phyloP scores from a whole-genome alignment of 192 early-diverging fungal genomes.

The Podila verticillata region DNA sequence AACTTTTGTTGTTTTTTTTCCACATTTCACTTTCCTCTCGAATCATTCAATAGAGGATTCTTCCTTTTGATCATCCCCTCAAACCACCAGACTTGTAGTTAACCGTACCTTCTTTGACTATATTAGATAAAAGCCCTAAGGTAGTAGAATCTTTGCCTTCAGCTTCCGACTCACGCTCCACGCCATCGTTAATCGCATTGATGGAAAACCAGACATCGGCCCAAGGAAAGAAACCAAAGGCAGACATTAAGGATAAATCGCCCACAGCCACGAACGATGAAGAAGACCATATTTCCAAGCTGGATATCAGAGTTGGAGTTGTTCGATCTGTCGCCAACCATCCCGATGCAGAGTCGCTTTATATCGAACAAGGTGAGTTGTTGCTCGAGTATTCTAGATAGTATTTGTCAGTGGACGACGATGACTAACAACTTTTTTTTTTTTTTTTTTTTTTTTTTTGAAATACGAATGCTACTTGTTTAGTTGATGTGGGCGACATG shows the following conservation, averaged over 20 bases:
- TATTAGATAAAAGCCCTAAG: background rate
- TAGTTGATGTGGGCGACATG: constrained; percentile 65
- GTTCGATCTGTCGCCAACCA: constrained; percentile 62
- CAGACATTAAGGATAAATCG: background rate
- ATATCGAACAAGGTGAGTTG: constrained; percentile 55
- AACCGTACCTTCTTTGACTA: too few species aligned
- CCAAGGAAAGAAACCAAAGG: background rate
- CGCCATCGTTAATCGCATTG: background rate
- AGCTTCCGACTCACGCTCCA: background rate
- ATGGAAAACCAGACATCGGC: background rate
- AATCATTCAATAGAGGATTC: too few species aligned
- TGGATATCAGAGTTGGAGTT: constrained; percentile 72
- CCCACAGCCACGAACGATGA: constrained; percentile 1
- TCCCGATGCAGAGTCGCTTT: constrained; percentile 60
- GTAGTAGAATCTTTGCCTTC: background rate
- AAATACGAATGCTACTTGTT: constrained; percentile 19
- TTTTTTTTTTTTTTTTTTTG: background rate
- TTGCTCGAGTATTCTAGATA: background rate
- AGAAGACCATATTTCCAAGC: constrained; percentile 54
- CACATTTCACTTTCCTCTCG: too few species aligned
- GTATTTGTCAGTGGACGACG: too few species aligned
- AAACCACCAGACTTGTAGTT: too few species aligned
- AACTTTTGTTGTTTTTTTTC: too few species aligned
- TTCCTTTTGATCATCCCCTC: too few species aligned
- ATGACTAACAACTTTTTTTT: background rate